These are phyloP conservation scores for Obelidium mucronatum DNA, from an alignment of 192 early-diverging fungal species.

Conservation along the genomic window DNA sequence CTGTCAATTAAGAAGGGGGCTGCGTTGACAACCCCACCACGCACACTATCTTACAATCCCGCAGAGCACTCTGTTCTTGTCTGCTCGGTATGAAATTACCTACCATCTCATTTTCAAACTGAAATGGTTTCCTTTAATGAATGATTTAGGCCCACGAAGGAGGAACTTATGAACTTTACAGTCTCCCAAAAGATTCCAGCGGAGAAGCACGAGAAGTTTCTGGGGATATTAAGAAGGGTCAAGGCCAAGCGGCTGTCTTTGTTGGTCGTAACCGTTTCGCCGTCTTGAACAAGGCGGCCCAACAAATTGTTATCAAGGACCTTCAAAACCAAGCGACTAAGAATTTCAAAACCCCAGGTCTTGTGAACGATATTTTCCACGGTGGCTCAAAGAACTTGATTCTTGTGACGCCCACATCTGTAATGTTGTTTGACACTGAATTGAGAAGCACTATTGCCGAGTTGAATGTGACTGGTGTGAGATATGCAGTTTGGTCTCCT, in stretches of 20 bases:
- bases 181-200: slow-evolving; percentile 74
- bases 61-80: slow-evolving; percentile 91
- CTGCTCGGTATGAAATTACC: slow-evolving; percentile 64
- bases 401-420: slow-evolving; percentile 83
- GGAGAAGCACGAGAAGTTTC: slow-evolving; percentile 64
- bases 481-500: slow-evolving; percentile 92
- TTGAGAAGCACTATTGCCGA: slow-evolving; percentile 78
- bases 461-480: slow-evolving; percentile 82
- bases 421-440: slow-evolving; percentile 92
- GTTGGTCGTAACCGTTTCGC: slow-evolving; percentile 98
- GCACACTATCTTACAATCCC: slow-evolving; percentile 92
- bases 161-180: slow-evolving; percentile 91
- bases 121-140: background rate
- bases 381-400: slow-evolving; percentile 87
- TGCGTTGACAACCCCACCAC: slow-evolving; percentile 73
- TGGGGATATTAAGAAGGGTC: slow-evolving; percentile 77
- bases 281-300: slow-evolving; percentile 85
- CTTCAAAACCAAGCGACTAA: slow-evolving; percentile 88
- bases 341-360: slow-evolving; percentile 80
- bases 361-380: slow-evolving; percentile 87
- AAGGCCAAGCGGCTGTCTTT: slow-evolving; percentile 86
- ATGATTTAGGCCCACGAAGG: slow-evolving; percentile 74
- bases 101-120: background rate
- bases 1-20: slow-evolving; percentile 77
- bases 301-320: slow-evolving; percentile 87